Conservation (phyloP, 805 yeast species). For the Sugiyamaella lignohabitans region DNA sequence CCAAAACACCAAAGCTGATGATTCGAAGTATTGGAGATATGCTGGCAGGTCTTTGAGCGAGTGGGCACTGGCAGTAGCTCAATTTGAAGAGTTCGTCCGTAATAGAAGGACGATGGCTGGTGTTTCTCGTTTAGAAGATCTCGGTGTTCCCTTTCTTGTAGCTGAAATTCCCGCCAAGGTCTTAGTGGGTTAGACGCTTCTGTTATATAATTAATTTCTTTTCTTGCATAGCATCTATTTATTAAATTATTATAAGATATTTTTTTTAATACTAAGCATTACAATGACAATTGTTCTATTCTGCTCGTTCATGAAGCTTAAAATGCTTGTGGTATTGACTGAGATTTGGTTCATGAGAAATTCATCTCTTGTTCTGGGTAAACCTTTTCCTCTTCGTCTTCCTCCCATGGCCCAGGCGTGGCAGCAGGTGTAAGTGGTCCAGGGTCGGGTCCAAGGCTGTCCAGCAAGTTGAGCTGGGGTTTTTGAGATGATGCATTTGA, state of each 20-base stretch:
- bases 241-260: no score
- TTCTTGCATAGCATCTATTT: no score
- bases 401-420: slow-evolving; percentile 6
- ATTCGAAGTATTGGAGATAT: slow-evolving; percentile 32
- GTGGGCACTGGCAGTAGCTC: slow-evolving; percentile 32
- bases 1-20: slow-evolving; percentile 9
- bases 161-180: slow-evolving; percentile 31
- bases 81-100: slow-evolving; percentile 34
- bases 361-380: no score
- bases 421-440: slow-evolving; percentile 8
- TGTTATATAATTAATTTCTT: not conserved
- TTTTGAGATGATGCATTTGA: not conserved
- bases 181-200: slow-evolving; percentile 1
- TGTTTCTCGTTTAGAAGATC: slow-evolving; percentile 23
- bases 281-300: no score
- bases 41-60: slow-evolving; percentile 36
- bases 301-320: no score
- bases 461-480: slow-evolving; percentile 7
- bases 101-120: slow-evolving; percentile 24
- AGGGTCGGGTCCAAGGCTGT: slow-evolving; percentile 9
- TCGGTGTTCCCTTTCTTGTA: slow-evolving; percentile 33
- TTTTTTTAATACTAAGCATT: no score
- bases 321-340: no score
- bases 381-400: slow-evolving; percentile 3
- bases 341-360: no score